Evolutionary conservation across 2,329 filamentous ascomycete genomes (phyloP), one percentile per base, ranked within the genome.

Genomic region (Coniochaeta sp.): DNA sequence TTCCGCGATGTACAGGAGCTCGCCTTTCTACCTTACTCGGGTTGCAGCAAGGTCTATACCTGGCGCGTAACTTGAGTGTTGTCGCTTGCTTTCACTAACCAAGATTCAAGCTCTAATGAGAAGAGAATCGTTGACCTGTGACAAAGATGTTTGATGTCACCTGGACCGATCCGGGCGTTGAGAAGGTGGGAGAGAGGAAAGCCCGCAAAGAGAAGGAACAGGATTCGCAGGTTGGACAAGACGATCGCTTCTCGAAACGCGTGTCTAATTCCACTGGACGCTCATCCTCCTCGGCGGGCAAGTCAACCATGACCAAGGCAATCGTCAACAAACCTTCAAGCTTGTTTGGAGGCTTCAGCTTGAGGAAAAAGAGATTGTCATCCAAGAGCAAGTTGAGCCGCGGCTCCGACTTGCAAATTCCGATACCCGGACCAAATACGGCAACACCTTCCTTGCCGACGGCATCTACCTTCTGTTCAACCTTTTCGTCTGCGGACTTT

Each of bases 71-170:
- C 43, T 58, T 47, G 17, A 17, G 33, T 22, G 8, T 58, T 47
- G 19, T 26, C 17, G 43, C 22, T 24, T 5, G 19, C 43, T 47
- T 5, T 22, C 43, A 11, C 22, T 47, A 9, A 47, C 2, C 47
- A 22, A 26, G 12, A 31, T 31, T 14, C 31, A 44, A 44, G 24
- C 44, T 2, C 16, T 12, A 8, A 31, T 31, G 19, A 28, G 9
- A 6, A 17, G n/a, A 24, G 11, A 14, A 8, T 26, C 47, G 17
- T 22, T 47, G 19, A 26, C 19, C 50, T n/a, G 52, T 56, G 40
- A 17, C 26, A 65, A 69, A 60, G 52, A 86, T 86, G 83, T 85
- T 83, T 67, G 81, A 85, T 67, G 79, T 85, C 34, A 72, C 82
- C 55, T 86, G 83, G 83, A 81, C 81, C 4, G 82, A 85, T 60